Conservation (phyloP, 148 eudicot species). For the Rhododendron vialii region DNA sequence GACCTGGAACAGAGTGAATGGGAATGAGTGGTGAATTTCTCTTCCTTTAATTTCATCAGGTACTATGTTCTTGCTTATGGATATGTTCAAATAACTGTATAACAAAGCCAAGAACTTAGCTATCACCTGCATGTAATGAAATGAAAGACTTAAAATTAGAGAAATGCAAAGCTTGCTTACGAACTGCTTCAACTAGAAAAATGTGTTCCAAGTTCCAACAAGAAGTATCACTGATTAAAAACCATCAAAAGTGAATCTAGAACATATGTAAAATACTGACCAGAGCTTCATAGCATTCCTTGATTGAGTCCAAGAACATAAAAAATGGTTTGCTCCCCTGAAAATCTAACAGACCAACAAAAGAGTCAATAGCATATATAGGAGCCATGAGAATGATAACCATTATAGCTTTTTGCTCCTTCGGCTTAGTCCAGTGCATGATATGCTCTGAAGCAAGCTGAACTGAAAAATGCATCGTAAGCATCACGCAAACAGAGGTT, state of each 20-base stretch:
- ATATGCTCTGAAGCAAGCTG: background rate
- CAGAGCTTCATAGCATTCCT: constrained; percentile 89
- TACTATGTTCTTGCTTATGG: constrained; percentile 59
- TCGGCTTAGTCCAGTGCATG: background rate
- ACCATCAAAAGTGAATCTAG: background rate
- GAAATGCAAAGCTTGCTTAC: background rate
- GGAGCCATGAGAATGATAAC: constrained; percentile 72
- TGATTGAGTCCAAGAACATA: constrained; percentile 64
- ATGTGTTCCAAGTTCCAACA: background rate
- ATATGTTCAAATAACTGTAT: constrained; percentile 75
- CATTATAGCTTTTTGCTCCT: background rate
- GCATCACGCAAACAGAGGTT: background rate
- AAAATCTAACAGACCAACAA: constrained; percentile 64
- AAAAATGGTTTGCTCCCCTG: constrained; percentile 57
- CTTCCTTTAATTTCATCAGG: constrained; percentile 94
- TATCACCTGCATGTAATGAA: constrained; percentile 55
- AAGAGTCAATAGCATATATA: constrained; percentile 63
- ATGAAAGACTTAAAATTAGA: background rate
- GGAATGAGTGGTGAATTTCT: constrained; percentile 81
- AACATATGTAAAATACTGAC: constrained; percentile 22
- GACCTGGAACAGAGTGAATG: constrained; percentile 83
- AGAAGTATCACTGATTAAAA: background rate
- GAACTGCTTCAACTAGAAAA: background rate
- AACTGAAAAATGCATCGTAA: background rate
- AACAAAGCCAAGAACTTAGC: constrained; percentile 80